Base-by-base conservation (phyloP, 2,329 filamentous ascomycete genomes). In the Claviceps pazoutovae region DNA sequence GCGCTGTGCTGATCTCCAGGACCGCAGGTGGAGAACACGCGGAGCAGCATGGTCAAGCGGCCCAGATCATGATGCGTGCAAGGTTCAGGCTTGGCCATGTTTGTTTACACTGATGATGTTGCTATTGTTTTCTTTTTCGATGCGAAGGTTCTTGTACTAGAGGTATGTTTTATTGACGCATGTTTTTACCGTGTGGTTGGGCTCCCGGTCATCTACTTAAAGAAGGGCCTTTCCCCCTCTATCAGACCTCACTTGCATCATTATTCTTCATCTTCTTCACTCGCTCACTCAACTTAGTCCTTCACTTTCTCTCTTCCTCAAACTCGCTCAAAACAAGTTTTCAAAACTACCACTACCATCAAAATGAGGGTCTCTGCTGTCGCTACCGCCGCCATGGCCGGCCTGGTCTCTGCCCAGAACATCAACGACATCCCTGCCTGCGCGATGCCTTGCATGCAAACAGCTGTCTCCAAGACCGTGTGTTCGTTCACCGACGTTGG, bases 291-390 rank as follows among this genome's bases (percentile, higher is more conserved):
- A 8, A 23, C n/a, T 2, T 30, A n/a, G 2, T n/a, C 16, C 7
- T 5, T n/a, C 16, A 4, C 26, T 2, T 30, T n/a, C 14, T 17
- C 11, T 46, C 7, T 6, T 26, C 19, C 11, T 46, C 30, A 34
- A 4, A 9, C 9, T 34, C 30, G 4, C 9, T 34, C 30, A 34
- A 34, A 34, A 34, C 9, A 11, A 34, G 9, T 9, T 5, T 5
- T 30, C 11, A 16, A 44, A 44, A n/a, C 14, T 34, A 3, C 23
- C 14, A 30, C 16, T 11, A 9, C 41, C 8, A 8, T 14, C 11
- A 70, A 66, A 34, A 70, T 70, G 68, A 70, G 69, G 67, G 64
- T 56, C 54, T 34, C 60, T 61, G 51, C 66, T 52, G 48, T 66
- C 57, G 62, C 61, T 53, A 58, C 64, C 56, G 49, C 67, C 52